Base-by-base conservation (phyloP, 2,329 filamentous ascomycete genomes). In the Pezicula carpinea region DNA sequence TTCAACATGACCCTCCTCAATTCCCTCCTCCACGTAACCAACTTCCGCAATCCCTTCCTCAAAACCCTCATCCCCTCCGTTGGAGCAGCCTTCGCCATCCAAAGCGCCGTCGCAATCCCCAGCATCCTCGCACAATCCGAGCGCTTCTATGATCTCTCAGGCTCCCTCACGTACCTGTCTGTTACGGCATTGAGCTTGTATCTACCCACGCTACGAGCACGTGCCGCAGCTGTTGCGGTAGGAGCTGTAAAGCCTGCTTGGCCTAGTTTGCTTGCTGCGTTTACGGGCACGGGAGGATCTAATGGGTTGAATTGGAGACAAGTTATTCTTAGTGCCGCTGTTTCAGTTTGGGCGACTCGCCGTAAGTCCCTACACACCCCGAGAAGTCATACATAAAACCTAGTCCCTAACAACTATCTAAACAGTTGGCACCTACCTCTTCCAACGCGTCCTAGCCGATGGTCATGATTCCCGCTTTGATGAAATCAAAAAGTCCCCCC, bases 71-170 rank as follows among this genome's bases (percentile, higher is more conserved):
- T 85, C 2, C 83, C 83, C 2, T 75, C 75, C 31, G 73, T 85
- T 11, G 75, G 75, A 5, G 74, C 83, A 8, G 82, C 82, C 2
- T 82, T 82, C 55, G 77, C 76, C 2, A 69, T 87, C 39, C 83
- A 87, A 66, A 70, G 75, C 7, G 78, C 74, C 34, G 77, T 80
- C 6, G 83, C 79, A 4, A 61, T 83, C 2, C 83, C 83, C 5
- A 84, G 80, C 5, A 79, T 85, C 50, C 53, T 74, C 21, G 68
- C 70, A 26, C 74, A 80, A 57, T 77, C 78, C 6, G 84, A 87
- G 59, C 75, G 78, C 32, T 85, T 84, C 69, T 87, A 84, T 62
- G 84, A 87, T 60, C 64, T 83, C 40, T 83, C 80, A 2, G 83
- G 83, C 40, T 82, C 80, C 13, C 59, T 83, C 26, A 86, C 83